These are phyloP conservation scores for Globisporangium polare DNA, from an alignment of 352 stramenopile species.

Conservation along the genomic window DNA sequence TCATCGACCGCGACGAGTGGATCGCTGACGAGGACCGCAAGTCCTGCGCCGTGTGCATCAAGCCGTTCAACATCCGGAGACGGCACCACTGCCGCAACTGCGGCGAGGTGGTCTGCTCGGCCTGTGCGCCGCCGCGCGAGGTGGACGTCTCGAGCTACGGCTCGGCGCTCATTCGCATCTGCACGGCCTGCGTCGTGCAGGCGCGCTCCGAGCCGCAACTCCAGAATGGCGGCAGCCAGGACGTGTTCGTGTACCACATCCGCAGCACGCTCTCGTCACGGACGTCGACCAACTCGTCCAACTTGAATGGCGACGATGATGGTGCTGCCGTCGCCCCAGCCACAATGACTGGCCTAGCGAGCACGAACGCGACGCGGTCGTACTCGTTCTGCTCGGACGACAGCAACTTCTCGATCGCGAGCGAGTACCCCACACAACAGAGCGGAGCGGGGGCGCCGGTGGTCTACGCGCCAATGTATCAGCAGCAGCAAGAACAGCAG, in stretches of 20 bases:
- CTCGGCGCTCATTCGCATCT: constrained; percentile 48
- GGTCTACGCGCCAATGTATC: neutral
- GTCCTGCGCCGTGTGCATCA: constrained; percentile 59
- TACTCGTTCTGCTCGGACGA: constrained; percentile 36
- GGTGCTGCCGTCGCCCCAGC: neutral
- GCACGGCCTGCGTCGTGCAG: constrained; percentile 57
- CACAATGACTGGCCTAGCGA: neutral
- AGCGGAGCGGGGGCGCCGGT: neutral
- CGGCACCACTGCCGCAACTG: constrained; percentile 72
- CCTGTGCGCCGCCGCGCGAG: constrained; percentile 52
- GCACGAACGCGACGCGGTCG: neutral
- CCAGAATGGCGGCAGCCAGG: constrained; percentile 13
- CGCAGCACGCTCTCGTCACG: constrained; percentile 22
- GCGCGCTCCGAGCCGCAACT: constrained; percentile 21
- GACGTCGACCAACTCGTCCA: constrained; percentile 34
- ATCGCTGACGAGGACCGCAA: constrained; percentile 52
- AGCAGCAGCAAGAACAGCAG: neutral
- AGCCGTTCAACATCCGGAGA: constrained; percentile 52
- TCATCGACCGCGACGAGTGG: constrained; percentile 50
- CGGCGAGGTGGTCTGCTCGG: constrained; percentile 69
- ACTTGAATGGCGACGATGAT: constrained; percentile 3
- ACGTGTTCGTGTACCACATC: constrained; percentile 45
- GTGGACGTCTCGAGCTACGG: constrained; percentile 36
- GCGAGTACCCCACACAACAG: constrained; percentile 26
- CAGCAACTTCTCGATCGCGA: constrained; percentile 57